Conservation (phyloP, 2,329 filamentous ascomycete species). For the Metarhizium guizhouense region DNA sequence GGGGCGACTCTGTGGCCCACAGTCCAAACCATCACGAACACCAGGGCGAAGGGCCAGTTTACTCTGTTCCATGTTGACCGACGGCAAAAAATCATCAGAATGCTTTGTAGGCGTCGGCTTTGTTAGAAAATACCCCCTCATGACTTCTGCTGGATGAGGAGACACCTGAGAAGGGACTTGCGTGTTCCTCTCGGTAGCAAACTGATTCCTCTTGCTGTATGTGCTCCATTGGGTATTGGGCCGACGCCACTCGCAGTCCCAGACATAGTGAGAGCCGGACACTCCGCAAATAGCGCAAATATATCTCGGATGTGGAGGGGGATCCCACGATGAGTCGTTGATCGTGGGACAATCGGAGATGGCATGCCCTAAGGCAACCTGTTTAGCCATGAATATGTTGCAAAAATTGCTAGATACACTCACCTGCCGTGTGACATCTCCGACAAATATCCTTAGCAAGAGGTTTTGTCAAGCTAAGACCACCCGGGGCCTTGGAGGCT, state of each 20-base stretch:
- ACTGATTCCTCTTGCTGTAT: background rate
- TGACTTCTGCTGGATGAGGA: background rate
- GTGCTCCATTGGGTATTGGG: background rate
- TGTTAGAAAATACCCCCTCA: background rate
- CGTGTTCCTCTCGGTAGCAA: background rate
- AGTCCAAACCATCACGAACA: too few species aligned
- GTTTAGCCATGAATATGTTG: background rate
- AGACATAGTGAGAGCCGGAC: slow-evolving; percentile 1
- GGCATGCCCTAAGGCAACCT: background rate
- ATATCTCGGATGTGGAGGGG: slow-evolving; percentile 1
- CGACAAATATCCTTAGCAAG: background rate
- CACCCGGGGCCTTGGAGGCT: too few species aligned
- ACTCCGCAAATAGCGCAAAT: slow-evolving; percentile 3
- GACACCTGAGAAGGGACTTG: background rate
- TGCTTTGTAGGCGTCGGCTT: background rate
- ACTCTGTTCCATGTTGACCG: background rate
- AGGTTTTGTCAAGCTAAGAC: background rate
- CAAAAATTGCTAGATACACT: background rate
- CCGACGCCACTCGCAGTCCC: slow-evolving; percentile 2
- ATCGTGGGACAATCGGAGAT: background rate
- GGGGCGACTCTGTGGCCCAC: too few species aligned
- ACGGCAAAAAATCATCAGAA: background rate
- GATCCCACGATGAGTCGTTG: background rate
- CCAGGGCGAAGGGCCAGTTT: too few species aligned
- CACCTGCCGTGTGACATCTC: background rate